Percentiles rank a stretch among this genome's conserved stretches.
These are phyloP conservation scores for Candida sojae DNA, from an alignment of 1,139 yeast species.

Conservation along the genomic window DNA sequence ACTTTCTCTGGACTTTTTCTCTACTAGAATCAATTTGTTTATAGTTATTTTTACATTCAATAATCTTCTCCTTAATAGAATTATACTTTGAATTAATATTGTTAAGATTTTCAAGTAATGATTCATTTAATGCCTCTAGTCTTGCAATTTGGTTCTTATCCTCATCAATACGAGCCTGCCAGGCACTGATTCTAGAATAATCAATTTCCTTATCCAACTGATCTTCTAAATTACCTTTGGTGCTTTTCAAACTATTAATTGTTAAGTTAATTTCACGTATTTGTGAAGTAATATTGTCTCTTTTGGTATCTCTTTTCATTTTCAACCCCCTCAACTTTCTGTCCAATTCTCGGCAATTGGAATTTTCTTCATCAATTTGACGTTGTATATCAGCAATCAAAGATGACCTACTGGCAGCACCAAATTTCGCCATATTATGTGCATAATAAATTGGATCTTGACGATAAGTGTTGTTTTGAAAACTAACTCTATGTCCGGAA, in stretches of 20 bases:
- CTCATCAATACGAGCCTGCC: constrained; percentile 32
- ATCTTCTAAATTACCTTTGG: constrained; percentile 26
- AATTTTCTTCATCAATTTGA: constrained; percentile 17
- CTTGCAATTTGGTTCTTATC: constrained; percentile 26
- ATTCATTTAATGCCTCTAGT: constrained; percentile 27
- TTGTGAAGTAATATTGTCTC: constrained; percentile 16
- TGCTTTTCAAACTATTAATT: constrained; percentile 18
- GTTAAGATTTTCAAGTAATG: constrained; percentile 27
- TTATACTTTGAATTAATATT: constrained; percentile 2
- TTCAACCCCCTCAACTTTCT: constrained; percentile 17
- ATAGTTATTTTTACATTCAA: constrained; percentile 10
- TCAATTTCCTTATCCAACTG: constrained; percentile 38
- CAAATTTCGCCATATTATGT: constrained; percentile 31
- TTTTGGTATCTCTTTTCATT: constrained; percentile 16
- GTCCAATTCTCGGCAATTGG: constrained; percentile 19
- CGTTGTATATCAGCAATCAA: constrained; percentile 19
- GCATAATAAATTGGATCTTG: constrained; percentile 59
- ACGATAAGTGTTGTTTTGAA: constrained; percentile 45
- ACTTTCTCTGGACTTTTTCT: constrained; percentile 7
- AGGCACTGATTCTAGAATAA: constrained; percentile 30
- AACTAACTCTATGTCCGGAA: constrained; percentile 45
- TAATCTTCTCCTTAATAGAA: constrained; percentile 10
- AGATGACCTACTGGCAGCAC: constrained; percentile 20
- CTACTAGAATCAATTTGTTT: background rate
- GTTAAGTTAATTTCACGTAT: constrained; percentile 15